Conservation (phyloP, 1,284 basidiomycete species). For the Austroboletus niveus region DNA sequence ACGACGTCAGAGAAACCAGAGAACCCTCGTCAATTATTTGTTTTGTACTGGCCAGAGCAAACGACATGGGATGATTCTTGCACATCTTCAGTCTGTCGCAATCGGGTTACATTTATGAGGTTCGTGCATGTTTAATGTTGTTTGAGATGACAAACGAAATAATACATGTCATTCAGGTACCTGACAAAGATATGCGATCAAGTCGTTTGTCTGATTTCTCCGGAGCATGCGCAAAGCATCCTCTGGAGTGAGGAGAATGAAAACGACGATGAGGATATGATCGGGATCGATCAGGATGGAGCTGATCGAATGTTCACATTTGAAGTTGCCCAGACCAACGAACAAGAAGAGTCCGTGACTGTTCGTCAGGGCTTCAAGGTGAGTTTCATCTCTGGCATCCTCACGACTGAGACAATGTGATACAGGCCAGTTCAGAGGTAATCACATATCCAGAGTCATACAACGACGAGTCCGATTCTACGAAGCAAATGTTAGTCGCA, state of each 20-base stretch:
- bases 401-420: not conserved
- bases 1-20: constrained; percentile 9
- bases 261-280: constrained; percentile 27
- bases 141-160: not conserved
- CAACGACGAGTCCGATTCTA: constrained; percentile 8
- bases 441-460: constrained; percentile 11
- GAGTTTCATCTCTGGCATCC: not conserved
- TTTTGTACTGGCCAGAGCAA: constrained; percentile 62
- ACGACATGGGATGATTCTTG: constrained; percentile 57
- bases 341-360: constrained; percentile 53
- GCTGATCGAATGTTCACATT: constrained; percentile 51
- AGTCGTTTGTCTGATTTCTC: constrained; percentile 45
- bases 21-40: constrained; percentile 35
- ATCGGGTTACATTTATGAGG: constrained; percentile 63
- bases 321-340: constrained; percentile 54
- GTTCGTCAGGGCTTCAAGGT: constrained; percentile 45
- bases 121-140: constrained; percentile 21
- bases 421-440: constrained; percentile 14
- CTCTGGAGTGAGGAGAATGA: constrained; percentile 41
- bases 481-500: constrained; percentile 8
- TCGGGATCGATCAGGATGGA: constrained; percentile 38
- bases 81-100: constrained; percentile 43
- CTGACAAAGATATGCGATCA: constrained; percentile 57
- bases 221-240: constrained; percentile 42
- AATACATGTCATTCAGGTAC: constrained; percentile 38